Evolutionary conservation across 1,139 yeast species (phyloP).

Genomic region (Kazachstania sp.): DNA sequence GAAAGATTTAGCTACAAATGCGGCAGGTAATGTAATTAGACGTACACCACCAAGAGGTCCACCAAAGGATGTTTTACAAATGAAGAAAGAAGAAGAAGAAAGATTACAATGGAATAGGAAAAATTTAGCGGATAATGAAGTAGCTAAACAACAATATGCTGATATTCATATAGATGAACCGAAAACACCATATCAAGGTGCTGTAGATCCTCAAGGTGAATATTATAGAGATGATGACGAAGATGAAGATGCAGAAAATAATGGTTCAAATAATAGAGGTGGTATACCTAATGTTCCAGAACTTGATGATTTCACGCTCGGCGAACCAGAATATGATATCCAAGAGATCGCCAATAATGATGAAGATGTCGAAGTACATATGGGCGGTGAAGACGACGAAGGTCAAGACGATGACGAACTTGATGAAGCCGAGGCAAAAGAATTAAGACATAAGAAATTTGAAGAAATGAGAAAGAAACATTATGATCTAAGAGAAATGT

Average conservation of each 20-base stretch:
- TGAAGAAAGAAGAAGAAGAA: conserved; percentile 29
- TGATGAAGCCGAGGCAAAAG: conserved; percentile 49
- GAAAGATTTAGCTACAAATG: conserved; percentile 1
- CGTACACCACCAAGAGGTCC: neutral
- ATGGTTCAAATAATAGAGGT: conserved; percentile 41
- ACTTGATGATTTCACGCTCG: conserved; percentile 42
- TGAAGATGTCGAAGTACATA: conserved; percentile 13
- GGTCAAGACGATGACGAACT: conserved; percentile 20
- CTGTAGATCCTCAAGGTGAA: conserved; percentile 81
- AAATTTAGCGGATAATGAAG: conserved; percentile 54
- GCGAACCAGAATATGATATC: conserved; percentile 40
- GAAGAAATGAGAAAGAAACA: conserved; percentile 72
- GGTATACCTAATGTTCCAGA: conserved; percentile 37
- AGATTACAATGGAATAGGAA: conserved; percentile 65
- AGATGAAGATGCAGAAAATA: conserved; percentile 69
- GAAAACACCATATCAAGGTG: conserved; percentile 94
- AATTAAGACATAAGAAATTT: conserved; percentile 56
- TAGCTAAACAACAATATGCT: conserved; percentile 33
- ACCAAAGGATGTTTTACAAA: conserved; percentile 26
- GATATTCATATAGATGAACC: conserved; percentile 73
- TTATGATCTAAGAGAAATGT: conserved; percentile 62
- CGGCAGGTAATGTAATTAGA: neutral
- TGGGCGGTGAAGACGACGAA: conserved; percentile 8
- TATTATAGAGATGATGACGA: conserved; percentile 66
- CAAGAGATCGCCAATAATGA: conserved; percentile 22